phyloP scores from a whole-genome alignment of 177 flowering plant species.

The Vitis hybrid region DNA sequence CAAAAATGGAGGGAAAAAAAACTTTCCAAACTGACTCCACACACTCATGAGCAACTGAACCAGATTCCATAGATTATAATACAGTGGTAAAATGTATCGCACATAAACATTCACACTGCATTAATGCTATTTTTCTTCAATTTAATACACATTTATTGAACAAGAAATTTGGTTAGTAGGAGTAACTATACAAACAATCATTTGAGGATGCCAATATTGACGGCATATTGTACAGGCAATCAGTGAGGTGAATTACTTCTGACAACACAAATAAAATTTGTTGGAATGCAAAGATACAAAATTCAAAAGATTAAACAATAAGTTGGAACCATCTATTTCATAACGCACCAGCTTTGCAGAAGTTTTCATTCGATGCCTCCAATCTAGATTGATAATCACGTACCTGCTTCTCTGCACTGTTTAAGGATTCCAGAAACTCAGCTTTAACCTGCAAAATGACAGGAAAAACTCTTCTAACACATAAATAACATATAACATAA shows the following conservation, averaged over 20 bases:
- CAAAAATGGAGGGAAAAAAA: no score
- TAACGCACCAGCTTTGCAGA: constrained; percentile 59
- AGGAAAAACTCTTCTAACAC: not conserved
- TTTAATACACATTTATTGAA: not conserved
- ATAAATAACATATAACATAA: not conserved
- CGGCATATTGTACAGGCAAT: no score
- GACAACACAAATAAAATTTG: not conserved
- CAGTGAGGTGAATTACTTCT: no score
- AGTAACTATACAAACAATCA: no score
- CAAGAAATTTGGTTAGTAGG: no score
- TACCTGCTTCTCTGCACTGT: constrained; percentile 70
- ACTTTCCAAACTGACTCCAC: no score
- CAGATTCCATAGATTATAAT: not conserved
- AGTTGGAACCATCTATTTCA: not conserved
- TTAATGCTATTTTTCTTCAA: not conserved
- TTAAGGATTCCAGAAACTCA: constrained; percentile 78
- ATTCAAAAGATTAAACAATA: constrained; percentile 1
- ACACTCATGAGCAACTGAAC: not conserved
- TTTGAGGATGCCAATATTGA: no score
- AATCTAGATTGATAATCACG: constrained; percentile 53
- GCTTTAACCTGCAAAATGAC: constrained; percentile 61
- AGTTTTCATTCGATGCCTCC: constrained; percentile 46
- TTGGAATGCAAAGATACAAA: not conserved
- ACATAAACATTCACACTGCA: not conserved
- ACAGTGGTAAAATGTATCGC: not conserved